A percentile compares a stretch with the other conserved stretches of the same genome.
phyloP scores from a whole-genome alignment of 2,329 filamentous ascomycete genomes.

The Dothistroma pini region DNA sequence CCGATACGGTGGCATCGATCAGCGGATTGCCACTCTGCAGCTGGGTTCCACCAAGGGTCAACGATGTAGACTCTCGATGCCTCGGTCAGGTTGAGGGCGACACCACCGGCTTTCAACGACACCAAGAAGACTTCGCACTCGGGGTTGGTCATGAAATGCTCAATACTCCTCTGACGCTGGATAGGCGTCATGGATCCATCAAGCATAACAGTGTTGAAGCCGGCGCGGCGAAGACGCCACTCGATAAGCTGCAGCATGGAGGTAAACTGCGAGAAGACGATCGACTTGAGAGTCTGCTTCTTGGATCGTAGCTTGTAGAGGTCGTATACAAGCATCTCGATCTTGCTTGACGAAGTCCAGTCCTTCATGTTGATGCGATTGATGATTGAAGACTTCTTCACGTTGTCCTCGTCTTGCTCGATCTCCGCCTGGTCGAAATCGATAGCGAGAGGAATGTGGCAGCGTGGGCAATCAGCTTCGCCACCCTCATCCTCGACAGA shows the following conservation, averaged over 20 bases:
- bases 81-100: conserved; percentile 92
- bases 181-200: conserved; percentile 93
- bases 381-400: conserved; percentile 97
- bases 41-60: conserved; percentile 88
- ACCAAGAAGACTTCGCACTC: conserved; percentile 96
- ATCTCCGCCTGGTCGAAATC: conserved; percentile 95
- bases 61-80: conserved; percentile 58
- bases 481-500: conserved; percentile 65
- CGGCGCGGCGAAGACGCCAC: conserved; percentile 93
- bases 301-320: conserved; percentile 87
- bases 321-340: conserved; percentile 92
- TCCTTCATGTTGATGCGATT: conserved; percentile 99
- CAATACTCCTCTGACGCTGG: conserved; percentile 87
- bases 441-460: conserved; percentile 84
- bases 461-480: conserved; percentile 73
- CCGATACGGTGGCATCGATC: conserved; percentile 86
- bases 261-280: conserved; percentile 96
- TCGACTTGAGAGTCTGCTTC: conserved; percentile 91
- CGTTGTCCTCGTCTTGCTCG: conserved; percentile 78
- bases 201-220: conserved; percentile 96
- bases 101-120: conserved; percentile 91
- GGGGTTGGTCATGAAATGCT: conserved; percentile 93
- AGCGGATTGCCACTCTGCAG: conserved; percentile 98
- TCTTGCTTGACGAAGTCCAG: conserved; percentile 98
- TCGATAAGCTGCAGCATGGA: conserved; percentile 97